Evolutionary conservation across 176 grass and related monocot species (phyloP), one percentile per base, ranked within the genome.

Genomic region (Triticum dicoccoides): DNA sequence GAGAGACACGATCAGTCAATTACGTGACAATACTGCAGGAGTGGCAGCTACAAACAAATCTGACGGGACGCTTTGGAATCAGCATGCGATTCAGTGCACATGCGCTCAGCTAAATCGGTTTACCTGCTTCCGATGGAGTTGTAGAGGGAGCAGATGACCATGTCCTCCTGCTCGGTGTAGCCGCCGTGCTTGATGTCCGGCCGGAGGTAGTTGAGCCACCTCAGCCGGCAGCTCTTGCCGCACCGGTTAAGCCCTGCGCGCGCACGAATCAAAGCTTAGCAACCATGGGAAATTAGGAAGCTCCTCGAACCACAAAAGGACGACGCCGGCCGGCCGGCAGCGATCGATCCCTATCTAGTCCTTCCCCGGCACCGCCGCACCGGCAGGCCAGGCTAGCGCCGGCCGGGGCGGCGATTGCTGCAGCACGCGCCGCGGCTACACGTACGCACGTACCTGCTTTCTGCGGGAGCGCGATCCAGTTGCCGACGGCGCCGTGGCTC

Each of bases 111-210:
- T 11, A 10, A 62, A 24, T 24, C 1, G 6, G 10, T 73, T 73
- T 23, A 94, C 92, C 85, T 88, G 91, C 93, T 95, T 20, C 95
- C 95, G 84, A 98, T 93, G 65, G 92, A 87, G 66, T 27, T 84
- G 71, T 89, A 95, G 82, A 98, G 85, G 45, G 89, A 84, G 41
- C 84, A 89, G 88, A 98, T 98, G 88, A 91, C 35, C 12, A 82
- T 54, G 91, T 93, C 95, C 70, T 98, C 95, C 73, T 95, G 89
- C 45, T 98, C 93, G 20, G 95, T 95, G 88, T 95, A 98, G 25
- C 95, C 93, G 27, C 95, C 93, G 86, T 93, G 95, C 87, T 90
- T 95, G 87, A 98, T 98, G 91, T 95, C 91, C 62, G 95, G 95
- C 0, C 95, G 87, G 17, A 98, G 95, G 11, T 98, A 98, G 86